Evolutionary conservation across 2,329 filamentous ascomycete species (phyloP).

Genomic region (Venturia effusa): DNA sequence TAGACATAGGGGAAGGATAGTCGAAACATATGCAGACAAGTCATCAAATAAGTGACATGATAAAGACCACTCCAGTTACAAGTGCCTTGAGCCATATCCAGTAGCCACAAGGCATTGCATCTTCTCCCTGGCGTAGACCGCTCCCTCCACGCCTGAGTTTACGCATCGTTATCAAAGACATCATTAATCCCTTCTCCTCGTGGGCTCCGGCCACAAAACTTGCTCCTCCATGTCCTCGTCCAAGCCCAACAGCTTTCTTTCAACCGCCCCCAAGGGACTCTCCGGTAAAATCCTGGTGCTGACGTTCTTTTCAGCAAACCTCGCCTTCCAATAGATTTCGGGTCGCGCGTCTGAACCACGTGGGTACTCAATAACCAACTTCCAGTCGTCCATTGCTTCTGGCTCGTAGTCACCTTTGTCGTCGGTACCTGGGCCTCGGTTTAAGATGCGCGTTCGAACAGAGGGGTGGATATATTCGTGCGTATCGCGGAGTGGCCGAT

Average conservation of each 20-base stretch:
- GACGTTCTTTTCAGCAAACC: constrained; percentile 24
- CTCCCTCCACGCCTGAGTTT: too few relatives aligned
- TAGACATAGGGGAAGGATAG: not conserved
- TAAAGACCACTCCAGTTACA: too few relatives aligned
- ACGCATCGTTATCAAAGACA: not conserved
- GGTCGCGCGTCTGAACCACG: constrained; percentile 18
- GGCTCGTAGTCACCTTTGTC: constrained; percentile 36
- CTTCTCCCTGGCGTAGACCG: too few relatives aligned
- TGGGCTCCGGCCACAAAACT: constrained; percentile 25
- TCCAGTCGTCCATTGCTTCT: constrained; percentile 35
- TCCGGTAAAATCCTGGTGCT: constrained; percentile 32
- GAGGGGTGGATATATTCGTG: constrained; percentile 42
- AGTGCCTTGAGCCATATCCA: too few relatives aligned
- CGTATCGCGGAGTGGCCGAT: constrained; percentile 35
- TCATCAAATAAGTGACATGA: not conserved
- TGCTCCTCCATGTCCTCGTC: constrained; percentile 33
- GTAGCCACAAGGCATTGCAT: too few relatives aligned
- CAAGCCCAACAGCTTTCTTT: constrained; percentile 30
- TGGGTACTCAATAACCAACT: constrained; percentile 33
- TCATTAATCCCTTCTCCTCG: constrained; percentile 7
- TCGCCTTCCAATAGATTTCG: constrained; percentile 32
- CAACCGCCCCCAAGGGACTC: constrained; percentile 33
- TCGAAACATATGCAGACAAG: not conserved
- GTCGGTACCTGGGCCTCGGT: constrained; percentile 34
- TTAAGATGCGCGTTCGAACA: constrained; percentile 33